Evolutionary conservation across 164 flowering plant species (phyloP), one percentile per base, ranked within the genome.

Genomic region (Cinnamomum chago): DNA sequence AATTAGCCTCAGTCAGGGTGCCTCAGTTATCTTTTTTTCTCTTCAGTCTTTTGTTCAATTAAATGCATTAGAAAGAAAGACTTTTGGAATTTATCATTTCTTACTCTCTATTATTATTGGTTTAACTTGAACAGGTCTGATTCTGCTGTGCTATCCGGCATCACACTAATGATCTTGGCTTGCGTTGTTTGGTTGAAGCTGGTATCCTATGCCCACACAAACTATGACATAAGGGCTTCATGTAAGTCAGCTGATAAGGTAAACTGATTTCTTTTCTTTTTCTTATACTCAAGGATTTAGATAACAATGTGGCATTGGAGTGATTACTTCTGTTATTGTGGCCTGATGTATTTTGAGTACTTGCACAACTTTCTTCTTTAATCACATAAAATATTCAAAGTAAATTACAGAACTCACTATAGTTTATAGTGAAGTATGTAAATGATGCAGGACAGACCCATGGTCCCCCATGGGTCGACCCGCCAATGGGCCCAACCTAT

Each of bases 161-260:
- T 92, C 58, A 69, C 88, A 3, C 81, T 95, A 72, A 95, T 95
- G 97, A 86, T 92, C n/a, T 86, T 89, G 83, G 82, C 98, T 79
- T 82, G 95, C 82, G 84, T 89, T 75, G 91, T 86, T 76, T 95
- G 98, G 99, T 76, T 95, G 79, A 95, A 95, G 79, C 75, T 93
- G 87, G 97, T 93, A 5, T 95, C 99, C 6, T 95, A 90, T 84
- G 97, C 95, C 6, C 99, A 95, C 78, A 88, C 98, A 58, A 93
- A 84, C 80, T 85, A 86, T 79, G 99, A 95, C 76, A 76, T 93
- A 86, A 84, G 99, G 81, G 79, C 84, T 70, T 85, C 90, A 40
- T 72, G 83, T 62, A 88, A 82, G 75, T 77, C 88, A 40, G 73
- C 24, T 71, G 88, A 82, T 6, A 87, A 92, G 99, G 99, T 92